Evolutionary conservation across 2,329 filamentous ascomycete genomes (phyloP).

Genomic region (Exserohilum rostratum): DNA sequence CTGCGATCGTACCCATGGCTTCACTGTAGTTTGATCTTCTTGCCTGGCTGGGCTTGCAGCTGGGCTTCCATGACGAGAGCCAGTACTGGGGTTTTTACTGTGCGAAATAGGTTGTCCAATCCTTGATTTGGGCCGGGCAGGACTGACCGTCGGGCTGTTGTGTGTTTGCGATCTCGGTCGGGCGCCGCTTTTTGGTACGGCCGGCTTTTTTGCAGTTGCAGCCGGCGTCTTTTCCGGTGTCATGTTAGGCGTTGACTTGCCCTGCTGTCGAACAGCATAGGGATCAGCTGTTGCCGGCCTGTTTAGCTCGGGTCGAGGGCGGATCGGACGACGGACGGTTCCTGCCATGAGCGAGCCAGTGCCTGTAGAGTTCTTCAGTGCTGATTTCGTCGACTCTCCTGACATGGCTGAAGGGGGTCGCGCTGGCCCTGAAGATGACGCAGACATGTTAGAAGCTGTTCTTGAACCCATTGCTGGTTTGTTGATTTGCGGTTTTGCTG

Average conservation of each 20-base stretch:
- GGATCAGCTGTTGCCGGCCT: conserved; percentile 63
- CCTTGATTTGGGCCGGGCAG: conserved; percentile 46
- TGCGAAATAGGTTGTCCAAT: conserved; percentile 36
- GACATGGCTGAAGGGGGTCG: conserved; percentile 48
- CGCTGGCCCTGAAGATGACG: conserved; percentile 36
- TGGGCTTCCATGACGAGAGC: conserved; percentile 41
- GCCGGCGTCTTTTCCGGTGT: conserved; percentile 55
- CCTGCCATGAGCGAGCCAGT: conserved; percentile 62
- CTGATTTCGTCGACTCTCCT: conserved; percentile 41
- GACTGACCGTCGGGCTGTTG: conserved; percentile 44
- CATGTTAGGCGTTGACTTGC: conserved; percentile 55
- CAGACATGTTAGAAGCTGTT: conserved; percentile 37
- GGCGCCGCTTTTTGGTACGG: conserved; percentile 36
- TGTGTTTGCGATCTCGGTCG: conserved; percentile 43
- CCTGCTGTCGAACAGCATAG: conserved; percentile 50
- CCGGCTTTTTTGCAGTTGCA: conserved; percentile 46
- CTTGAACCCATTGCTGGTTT: conserved; percentile 41
- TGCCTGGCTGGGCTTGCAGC: conserved; percentile 47
- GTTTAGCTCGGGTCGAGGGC: conserved; percentile 51
- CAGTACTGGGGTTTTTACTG: conserved; percentile 38
- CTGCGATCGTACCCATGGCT: conserved; percentile 50
- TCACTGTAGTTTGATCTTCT: conserved; percentile 56
- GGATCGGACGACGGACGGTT: conserved; percentile 60
- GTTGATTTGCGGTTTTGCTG: conserved; percentile 49
- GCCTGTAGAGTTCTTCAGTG: conserved; percentile 38